phyloP scores from a whole-genome alignment of 192 early-diverging fungal species.

The Umbelopsis isabellina region DNA sequence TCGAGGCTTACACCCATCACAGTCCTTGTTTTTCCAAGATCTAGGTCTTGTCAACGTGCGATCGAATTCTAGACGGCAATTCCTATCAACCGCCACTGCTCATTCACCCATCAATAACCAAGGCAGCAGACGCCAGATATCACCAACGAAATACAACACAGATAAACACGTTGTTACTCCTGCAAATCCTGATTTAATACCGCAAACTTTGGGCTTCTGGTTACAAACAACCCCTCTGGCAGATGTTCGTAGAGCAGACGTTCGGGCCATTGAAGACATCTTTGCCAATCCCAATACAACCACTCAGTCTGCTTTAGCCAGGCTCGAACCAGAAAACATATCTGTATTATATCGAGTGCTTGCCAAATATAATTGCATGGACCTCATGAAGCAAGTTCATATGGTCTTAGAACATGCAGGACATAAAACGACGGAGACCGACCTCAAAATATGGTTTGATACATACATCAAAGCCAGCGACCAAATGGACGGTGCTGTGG shows the following conservation, averaged over 20 bases:
- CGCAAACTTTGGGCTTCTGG: not conserved
- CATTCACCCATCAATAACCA: not conserved
- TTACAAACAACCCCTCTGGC: not conserved
- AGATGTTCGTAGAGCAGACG: not conserved
- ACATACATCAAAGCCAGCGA: constrained; percentile 9
- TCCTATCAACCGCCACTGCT: constrained; percentile 9
- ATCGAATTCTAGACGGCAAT: not conserved
- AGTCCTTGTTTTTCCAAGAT: constrained; percentile 8
- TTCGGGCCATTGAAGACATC: not conserved
- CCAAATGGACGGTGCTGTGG: not conserved
- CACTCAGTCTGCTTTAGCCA: not conserved
- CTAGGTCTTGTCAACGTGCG: constrained; percentile 13
- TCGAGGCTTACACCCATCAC: constrained; percentile 4
- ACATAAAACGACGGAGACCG: not conserved
- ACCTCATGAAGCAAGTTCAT: constrained; percentile 5
- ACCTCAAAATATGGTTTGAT: not conserved
- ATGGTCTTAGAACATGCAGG: not conserved
- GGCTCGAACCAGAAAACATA: not conserved
- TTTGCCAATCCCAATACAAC: not conserved
- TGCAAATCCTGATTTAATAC: not conserved
- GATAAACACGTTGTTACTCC: not conserved
- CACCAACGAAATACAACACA: not conserved
- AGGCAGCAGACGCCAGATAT: not conserved
- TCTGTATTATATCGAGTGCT: constrained; percentile 8
- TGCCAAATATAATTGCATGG: constrained; percentile 1